Conservation (phyloP, 2,329 filamentous ascomycete genomes). For the Amauroascus niger region DNA sequence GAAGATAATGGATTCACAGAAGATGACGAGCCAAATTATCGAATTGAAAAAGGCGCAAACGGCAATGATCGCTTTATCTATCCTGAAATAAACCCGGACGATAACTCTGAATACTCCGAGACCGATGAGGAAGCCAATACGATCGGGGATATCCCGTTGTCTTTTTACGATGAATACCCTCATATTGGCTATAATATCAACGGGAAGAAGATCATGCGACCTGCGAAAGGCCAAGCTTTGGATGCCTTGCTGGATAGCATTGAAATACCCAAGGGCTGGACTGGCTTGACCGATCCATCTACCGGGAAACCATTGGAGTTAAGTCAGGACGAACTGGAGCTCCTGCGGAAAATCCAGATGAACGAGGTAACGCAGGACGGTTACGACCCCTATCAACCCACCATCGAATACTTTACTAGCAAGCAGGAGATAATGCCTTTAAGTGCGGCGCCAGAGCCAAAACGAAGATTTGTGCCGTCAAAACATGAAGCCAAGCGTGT, state of each 20-base stretch:
- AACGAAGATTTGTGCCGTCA: constrained; percentile 87
- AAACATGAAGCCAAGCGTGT: constrained; percentile 94
- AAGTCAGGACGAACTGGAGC: constrained; percentile 76
- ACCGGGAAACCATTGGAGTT: constrained; percentile 89
- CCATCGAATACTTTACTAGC: constrained; percentile 87
- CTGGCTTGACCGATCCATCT: constrained; percentile 82
- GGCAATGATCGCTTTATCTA: constrained; percentile 86
- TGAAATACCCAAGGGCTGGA: constrained; percentile 94
- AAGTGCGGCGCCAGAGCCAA: constrained; percentile 88
- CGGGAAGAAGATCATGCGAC: constrained; percentile 93
- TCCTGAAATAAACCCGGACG: constrained; percentile 83
- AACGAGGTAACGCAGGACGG: constrained; percentile 80
- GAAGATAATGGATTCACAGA: constrained; percentile 28
- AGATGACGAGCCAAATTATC: constrained; percentile 44
- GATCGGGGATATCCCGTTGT: constrained; percentile 86
- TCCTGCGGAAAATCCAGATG: constrained; percentile 77
- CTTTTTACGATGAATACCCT: constrained; percentile 94
- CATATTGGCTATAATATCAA: constrained; percentile 99
- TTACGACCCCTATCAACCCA: constrained; percentile 89
- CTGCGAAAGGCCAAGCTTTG: constrained; percentile 83
- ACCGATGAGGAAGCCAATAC: constrained; percentile 72
- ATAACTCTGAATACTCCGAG: constrained; percentile 93
- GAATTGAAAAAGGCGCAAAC: constrained; percentile 69
- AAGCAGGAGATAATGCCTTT: constrained; percentile 89
- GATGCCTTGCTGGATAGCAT: constrained; percentile 94